A percentile compares a stretch with the other conserved stretches of the same genome.
Conservation (phyloP, 2,329 filamentous ascomycete genomes). For the Monosporascus sp. region DNA sequence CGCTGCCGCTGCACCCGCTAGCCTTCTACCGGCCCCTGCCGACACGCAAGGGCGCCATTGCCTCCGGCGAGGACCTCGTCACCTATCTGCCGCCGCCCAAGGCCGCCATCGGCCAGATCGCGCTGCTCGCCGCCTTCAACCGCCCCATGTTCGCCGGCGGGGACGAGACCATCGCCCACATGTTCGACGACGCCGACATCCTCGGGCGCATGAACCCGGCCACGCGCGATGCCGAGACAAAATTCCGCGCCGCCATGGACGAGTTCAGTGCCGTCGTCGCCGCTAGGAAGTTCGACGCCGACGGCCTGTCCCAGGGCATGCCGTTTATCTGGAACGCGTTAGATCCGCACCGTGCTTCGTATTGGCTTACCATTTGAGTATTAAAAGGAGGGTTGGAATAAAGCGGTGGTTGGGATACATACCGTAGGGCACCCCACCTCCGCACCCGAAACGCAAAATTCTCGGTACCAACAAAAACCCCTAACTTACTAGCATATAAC, state of each 20-base stretch:
- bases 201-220: constrained; percentile 26
- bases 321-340: constrained; percentile 36
- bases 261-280: constrained; percentile 31
- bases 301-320: constrained; percentile 40
- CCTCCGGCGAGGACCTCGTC: constrained; percentile 17
- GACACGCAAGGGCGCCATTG: constrained; percentile 29
- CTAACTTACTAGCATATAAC: too few species aligned
- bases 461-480: too few species aligned
- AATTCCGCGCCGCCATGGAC: constrained; percentile 32
- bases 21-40: constrained; percentile 35
- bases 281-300: constrained; percentile 32
- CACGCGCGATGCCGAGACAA: constrained; percentile 26
- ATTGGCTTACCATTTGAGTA: constrained; percentile 6
- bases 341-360: constrained; percentile 10
- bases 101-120: constrained; percentile 29
- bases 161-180: constrained; percentile 32
- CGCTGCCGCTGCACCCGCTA: constrained; percentile 36
- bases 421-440: too few species aligned
- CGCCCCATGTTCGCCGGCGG: constrained; percentile 31
- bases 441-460: too few species aligned
- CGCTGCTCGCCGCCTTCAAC: constrained; percentile 32
- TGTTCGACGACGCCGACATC: constrained; percentile 33
- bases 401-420: too few species aligned
- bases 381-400: background rate
- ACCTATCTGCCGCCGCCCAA: constrained; percentile 29